phyloP scores from a whole-genome alignment of 441 rosid genomes.

The Arabidopsis lyrata region DNA sequence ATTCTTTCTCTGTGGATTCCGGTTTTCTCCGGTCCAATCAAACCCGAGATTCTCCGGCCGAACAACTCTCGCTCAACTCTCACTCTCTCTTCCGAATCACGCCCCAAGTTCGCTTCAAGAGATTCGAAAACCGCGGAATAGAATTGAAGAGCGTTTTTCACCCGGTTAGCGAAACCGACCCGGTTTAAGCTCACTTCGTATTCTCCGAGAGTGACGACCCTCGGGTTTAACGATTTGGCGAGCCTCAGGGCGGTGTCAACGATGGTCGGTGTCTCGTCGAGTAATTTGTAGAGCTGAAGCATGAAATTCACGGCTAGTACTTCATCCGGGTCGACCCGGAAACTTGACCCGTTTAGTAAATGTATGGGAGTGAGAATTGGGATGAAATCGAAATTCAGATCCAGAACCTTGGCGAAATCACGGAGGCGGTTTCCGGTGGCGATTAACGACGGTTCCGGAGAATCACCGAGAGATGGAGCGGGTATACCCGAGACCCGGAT shows the following conservation, averaged over 20 bases:
- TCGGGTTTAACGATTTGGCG: conserved; percentile 68
- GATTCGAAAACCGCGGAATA: conserved; percentile 82
- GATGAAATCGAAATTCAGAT: conserved; percentile 72
- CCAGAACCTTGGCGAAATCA: conserved; percentile 75
- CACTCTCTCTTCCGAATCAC: conserved; percentile 64
- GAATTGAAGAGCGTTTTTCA: conserved; percentile 66
- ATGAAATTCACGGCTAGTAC: conserved; percentile 81
- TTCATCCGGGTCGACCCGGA: conserved; percentile 73
- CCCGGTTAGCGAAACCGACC: conserved; percentile 58
- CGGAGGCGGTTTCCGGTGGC: conserved; percentile 88
- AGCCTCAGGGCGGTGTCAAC: conserved; percentile 64
- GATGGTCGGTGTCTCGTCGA: conserved; percentile 60
- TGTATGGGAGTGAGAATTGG: conserved; percentile 70
- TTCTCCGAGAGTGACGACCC: conserved; percentile 78
- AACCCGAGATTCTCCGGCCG: conserved; percentile 65
- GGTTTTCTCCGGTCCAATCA: conserved; percentile 58
- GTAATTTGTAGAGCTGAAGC: conserved; percentile 77
- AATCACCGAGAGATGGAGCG: conserved; percentile 71
- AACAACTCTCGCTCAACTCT: conserved; percentile 67
- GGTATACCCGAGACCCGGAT: conserved; percentile 94
- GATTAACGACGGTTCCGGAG: conserved; percentile 61
- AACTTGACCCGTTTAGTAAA: conserved; percentile 59
- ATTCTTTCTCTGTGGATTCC: conserved; percentile 46
- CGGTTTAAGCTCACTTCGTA: conserved; percentile 79
- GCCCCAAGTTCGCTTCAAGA: conserved; percentile 68